phyloP scores from a whole-genome alignment of 2,329 filamentous ascomycete genomes.

The Aschersonia sp. region DNA sequence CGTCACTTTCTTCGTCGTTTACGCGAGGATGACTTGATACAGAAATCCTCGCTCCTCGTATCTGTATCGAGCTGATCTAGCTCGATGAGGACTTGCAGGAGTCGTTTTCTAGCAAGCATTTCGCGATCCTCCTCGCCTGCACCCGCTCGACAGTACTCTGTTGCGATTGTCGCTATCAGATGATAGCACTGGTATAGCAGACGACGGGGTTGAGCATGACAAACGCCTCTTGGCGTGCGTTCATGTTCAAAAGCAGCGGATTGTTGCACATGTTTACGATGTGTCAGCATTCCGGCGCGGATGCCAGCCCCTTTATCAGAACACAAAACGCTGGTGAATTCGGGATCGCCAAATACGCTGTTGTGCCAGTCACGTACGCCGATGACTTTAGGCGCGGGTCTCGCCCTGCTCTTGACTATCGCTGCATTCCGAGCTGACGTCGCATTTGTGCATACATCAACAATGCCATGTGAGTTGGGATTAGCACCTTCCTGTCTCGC shows the following conservation, averaged over 20 bases:
- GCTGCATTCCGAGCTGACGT: too few species aligned
- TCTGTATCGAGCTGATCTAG: constrained; percentile 25
- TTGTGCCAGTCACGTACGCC: constrained; percentile 41
- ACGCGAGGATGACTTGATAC: not conserved
- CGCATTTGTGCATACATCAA: too few species aligned
- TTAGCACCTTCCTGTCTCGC: not conserved
- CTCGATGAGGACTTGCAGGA: constrained; percentile 30
- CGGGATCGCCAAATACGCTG: constrained; percentile 43
- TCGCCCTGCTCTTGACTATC: too few species aligned
- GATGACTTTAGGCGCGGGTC: not conserved
- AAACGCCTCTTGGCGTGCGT: too few species aligned
- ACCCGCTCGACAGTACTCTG: constrained; percentile 38
- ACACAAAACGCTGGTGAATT: constrained; percentile 35
- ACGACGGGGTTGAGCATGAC: constrained; percentile 22
- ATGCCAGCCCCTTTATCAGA: constrained; percentile 28
- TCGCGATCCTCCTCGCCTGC: constrained; percentile 33
- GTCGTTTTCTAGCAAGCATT: constrained; percentile 34
- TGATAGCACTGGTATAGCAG: constrained; percentile 46
- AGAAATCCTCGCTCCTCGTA: constrained; percentile 5
- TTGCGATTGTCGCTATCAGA: constrained; percentile 34
- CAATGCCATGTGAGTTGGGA: not conserved
- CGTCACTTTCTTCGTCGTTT: not conserved
- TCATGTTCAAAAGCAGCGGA: not conserved
- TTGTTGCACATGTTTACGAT: not conserved
- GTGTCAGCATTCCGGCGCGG: constrained; percentile 27